Evolutionary conservation across 192 early-diverging fungal species (phyloP).

Genomic region (Backusella parvicylindrica): DNA sequence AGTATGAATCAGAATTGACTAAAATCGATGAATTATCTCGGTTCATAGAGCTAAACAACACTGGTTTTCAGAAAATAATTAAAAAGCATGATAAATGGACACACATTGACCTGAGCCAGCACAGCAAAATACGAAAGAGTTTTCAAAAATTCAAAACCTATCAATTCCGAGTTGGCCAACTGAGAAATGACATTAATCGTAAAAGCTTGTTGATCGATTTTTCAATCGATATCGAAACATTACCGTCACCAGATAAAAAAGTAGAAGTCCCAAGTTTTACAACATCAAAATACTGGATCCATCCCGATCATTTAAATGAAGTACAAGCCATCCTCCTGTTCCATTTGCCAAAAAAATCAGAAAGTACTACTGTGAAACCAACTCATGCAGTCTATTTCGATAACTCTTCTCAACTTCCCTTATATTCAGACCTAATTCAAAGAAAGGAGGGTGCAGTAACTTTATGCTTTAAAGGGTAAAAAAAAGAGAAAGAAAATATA

Average conservation of each 20-base stretch:
- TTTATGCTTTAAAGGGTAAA: neutral
- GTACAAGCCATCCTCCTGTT: conserved; percentile 83
- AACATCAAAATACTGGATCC: conserved; percentile 77
- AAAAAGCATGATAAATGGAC: conserved; percentile 98
- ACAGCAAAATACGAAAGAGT: conserved; percentile 29
- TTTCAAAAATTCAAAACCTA: neutral
- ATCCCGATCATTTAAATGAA: conserved; percentile 84
- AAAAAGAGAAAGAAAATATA: conserved; percentile 1
- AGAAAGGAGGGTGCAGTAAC: neutral
- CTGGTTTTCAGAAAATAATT: conserved; percentile 85
- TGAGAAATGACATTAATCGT: neutral
- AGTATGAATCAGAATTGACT: neutral
- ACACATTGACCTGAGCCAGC: conserved; percentile 63
- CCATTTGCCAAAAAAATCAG: conserved; percentile 55
- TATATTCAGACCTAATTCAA: conserved; percentile 4
- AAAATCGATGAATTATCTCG: neutral
- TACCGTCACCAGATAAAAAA: neutral
- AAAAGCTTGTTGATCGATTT: neutral
- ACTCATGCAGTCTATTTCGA: conserved; percentile 3
- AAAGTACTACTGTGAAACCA: conserved; percentile 53
- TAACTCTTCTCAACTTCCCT: neutral
- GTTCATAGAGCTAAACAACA: conserved; percentile 72
- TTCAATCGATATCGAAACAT: neutral
- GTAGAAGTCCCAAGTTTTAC: neutral
- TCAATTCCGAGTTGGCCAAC: neutral